phyloP scores from a whole-genome alignment of 768 basidiomycete species.

The Mycena galopus region DNA sequence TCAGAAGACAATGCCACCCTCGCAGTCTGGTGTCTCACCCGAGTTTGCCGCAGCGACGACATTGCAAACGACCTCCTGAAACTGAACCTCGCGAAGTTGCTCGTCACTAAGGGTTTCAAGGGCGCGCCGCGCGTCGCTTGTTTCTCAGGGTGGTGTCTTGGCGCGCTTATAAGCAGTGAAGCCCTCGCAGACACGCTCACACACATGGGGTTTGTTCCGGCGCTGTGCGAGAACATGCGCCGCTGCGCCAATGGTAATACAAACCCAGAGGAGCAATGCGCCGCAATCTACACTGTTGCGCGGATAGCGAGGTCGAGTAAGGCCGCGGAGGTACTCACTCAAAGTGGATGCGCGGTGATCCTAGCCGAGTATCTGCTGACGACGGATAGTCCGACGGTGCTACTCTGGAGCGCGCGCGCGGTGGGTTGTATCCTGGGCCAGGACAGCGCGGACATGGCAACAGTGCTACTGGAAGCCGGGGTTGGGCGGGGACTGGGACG shows the following conservation, averaged over 20 bases:
- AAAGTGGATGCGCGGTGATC: constrained; percentile 35
- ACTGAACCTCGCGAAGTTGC: constrained; percentile 32
- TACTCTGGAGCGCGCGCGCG: constrained; percentile 39
- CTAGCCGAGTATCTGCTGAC: constrained; percentile 34
- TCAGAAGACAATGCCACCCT: constrained; percentile 38
- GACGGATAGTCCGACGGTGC: constrained; percentile 35
- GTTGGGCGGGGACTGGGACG: constrained; percentile 40
- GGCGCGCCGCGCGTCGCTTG: constrained; percentile 29
- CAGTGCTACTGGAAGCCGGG: constrained; percentile 40
- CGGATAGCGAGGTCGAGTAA: constrained; percentile 41
- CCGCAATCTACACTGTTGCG: constrained; percentile 39
- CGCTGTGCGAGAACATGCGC: constrained; percentile 38
- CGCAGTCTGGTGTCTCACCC: constrained; percentile 42
- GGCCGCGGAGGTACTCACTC: constrained; percentile 38
- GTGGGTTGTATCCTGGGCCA: constrained; percentile 45
- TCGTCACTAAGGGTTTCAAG: constrained; percentile 36
- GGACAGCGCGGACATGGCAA: constrained; percentile 42
- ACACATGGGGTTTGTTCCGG: constrained; percentile 29
- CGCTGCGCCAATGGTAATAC: constrained; percentile 25
- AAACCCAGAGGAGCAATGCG: constrained; percentile 36
- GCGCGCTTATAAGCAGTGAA: constrained; percentile 38
- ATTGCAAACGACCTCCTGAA: constrained; percentile 42
- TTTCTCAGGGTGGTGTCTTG: constrained; percentile 40
- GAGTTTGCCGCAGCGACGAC: constrained; percentile 41
- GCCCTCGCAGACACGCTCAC: constrained; percentile 38